Evolutionary conservation across 495 filamentous ascomycete species (phyloP).

Genomic region (Podospora conica): DNA sequence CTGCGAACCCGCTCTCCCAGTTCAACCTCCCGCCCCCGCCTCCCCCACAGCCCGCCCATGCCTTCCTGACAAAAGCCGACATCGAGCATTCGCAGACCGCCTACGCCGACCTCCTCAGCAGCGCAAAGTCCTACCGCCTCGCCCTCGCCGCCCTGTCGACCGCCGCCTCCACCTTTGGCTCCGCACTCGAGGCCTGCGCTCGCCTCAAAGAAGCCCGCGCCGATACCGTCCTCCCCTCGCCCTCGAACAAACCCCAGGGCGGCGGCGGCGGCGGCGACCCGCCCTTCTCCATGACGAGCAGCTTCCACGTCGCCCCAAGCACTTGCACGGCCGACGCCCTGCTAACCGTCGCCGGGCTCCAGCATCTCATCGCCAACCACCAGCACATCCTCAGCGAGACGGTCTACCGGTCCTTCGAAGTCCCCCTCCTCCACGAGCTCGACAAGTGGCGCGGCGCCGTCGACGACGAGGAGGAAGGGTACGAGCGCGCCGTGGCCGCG

Average conservation of each 20-base stretch:
- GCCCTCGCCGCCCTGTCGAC: constrained; percentile 51
- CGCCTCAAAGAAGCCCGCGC: constrained; percentile 55
- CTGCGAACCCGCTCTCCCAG: constrained; percentile 49
- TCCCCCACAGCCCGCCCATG: constrained; percentile 47
- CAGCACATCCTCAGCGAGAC: constrained; percentile 58
- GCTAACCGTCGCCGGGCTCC: constrained; percentile 53
- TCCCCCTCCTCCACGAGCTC: constrained; percentile 57
- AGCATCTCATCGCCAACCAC: constrained; percentile 60
- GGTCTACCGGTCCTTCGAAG: constrained; percentile 59
- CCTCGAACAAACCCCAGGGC: neutral
- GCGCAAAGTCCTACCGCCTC: constrained; percentile 54
- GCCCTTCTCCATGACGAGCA: constrained; percentile 34
- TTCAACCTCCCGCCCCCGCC: constrained; percentile 54
- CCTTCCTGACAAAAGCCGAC: constrained; percentile 54
- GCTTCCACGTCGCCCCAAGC: constrained; percentile 34
- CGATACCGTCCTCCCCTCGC: constrained; percentile 28
- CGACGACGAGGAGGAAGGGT: constrained; percentile 53
- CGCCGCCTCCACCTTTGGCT: constrained; percentile 54
- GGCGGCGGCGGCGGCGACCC: constrained; percentile 20
- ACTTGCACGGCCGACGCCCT: constrained; percentile 55
- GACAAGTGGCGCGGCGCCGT: constrained; percentile 53
- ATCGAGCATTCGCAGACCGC: constrained; percentile 53
- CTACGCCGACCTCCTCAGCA: constrained; percentile 53
- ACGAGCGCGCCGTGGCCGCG: constrained; percentile 44
- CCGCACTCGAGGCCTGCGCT: constrained; percentile 57